Base-by-base conservation (phyloP, 2,329 filamentous ascomycete genomes). In the Claviceps sp. region DNA sequence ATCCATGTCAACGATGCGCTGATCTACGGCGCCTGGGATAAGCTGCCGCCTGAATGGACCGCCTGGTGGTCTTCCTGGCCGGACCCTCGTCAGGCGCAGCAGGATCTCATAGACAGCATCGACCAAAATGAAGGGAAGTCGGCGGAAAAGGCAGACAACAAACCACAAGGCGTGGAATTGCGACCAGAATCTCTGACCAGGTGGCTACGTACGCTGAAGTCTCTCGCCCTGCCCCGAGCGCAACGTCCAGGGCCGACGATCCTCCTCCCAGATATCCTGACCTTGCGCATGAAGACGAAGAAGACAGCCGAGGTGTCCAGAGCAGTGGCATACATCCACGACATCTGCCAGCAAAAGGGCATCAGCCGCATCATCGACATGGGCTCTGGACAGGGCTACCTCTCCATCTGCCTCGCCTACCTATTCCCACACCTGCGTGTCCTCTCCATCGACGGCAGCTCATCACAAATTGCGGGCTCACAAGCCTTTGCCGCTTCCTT, bases 1-100 rank as follows among this genome's bases (percentile, higher is more conserved):
- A 61, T 66, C 34, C 64, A 66, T 49, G 64, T 66, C 50, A 66
- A 66, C 42, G 64, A 66, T 52, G 61, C 64, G 2, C 49, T 66
- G 34, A 62, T 65, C 48, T 38, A 60, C 41, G 46, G 62, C 50
- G 63, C 63, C 11, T 66, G 64, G 64, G 55, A 54, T 13, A 54
- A 57, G 2, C 46, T 66, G 30, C 64, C 64, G 5, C 1, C 24
- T 9, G 63, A 65, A 30, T 66, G 64, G 64, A 64, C 61, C 3
- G 22, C 47, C 14, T 63, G 62, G 58, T 66, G 62, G 63, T 57
- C 56, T 1, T 54, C 58, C 1, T 50, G 59, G 16, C 56, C 62
- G 6, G 61, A 66, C 40, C 59, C 62, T 47, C 63, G 64, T 6
- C 52, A 60, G 1, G 62, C 57, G 0, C 64, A 66, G 50, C 60